phyloP scores from a whole-genome alignment of 1,139 yeast genomes.

The Yamadazyma dendronema region DNA sequence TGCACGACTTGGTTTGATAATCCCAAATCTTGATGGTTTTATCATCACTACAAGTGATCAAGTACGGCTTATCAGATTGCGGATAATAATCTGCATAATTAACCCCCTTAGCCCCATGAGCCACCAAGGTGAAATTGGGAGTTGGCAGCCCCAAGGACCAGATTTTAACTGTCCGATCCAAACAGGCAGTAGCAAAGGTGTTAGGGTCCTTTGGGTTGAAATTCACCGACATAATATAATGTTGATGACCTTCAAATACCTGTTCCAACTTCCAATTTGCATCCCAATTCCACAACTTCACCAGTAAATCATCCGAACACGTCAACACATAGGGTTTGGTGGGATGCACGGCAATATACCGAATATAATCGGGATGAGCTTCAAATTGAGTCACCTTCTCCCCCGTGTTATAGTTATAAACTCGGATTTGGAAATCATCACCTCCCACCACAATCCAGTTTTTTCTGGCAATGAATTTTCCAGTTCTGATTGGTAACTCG shows the following conservation, averaged over 20 bases:
- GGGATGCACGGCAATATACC: constrained; percentile 93
- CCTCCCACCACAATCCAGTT: constrained; percentile 97
- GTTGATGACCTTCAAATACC: constrained; percentile 92
- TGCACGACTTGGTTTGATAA: constrained; percentile 94
- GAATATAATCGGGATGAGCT: constrained; percentile 96
- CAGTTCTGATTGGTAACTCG: constrained; percentile 93
- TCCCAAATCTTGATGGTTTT: constrained; percentile 92
- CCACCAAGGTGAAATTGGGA: constrained; percentile 88
- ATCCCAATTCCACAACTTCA: constrained; percentile 98
- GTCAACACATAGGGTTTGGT: constrained; percentile 85
- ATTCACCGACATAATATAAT: constrained; percentile 90
- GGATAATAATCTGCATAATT: constrained; percentile 97
- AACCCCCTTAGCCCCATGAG: constrained; percentile 92
- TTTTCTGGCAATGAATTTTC: constrained; percentile 91
- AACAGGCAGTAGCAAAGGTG: constrained; percentile 95
- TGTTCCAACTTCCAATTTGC: constrained; percentile 87
- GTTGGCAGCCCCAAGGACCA: constrained; percentile 92
- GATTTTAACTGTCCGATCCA: constrained; percentile 93
- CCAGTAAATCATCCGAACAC: constrained; percentile 87
- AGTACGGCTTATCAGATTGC: constrained; percentile 92
- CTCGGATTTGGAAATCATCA: constrained; percentile 91
- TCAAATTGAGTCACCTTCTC: constrained; percentile 94
- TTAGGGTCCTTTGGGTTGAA: constrained; percentile 97
- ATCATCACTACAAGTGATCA: constrained; percentile 92
- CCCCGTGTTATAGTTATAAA: constrained; percentile 91